Evolutionary conservation across 192 early-diverging fungal species (phyloP), one percentile per base, ranked within the genome.

Genomic region (Gryganskiella cystojenkinii): DNA sequence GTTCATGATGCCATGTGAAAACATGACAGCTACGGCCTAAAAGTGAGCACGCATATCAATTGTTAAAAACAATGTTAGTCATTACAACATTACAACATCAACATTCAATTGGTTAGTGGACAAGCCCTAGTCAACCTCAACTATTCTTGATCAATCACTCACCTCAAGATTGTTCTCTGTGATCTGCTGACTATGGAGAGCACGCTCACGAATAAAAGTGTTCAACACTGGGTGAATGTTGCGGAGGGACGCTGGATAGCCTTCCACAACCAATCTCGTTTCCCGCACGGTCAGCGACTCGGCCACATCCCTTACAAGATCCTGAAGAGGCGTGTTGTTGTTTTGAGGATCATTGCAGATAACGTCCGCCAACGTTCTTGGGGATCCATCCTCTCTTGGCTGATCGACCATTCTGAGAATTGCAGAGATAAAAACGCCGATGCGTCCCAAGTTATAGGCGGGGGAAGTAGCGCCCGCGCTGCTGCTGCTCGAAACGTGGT

Each of bases 351-450:
- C 69, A n/a, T 80, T 73, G 46, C 79, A 73, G 55, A 80, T 71
- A 9, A 80, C 79, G 49, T 80, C 79, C 2, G 79, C 66, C 46
- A 80, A 25, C 10, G 64, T 72, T 17, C 69, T 47, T 2, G 79
- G 69, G 0, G 70, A 73, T 37, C 79, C 79, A 53, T 80, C 79
- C 42, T 80, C 79, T 20, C 70, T 25, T n/a, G 79, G 79, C 30
- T 80, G 79, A 64, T 80, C 79, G 10, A 80, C 65, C 70, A 80
- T 80, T 22, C 79, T 42, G 30, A 80, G 28, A 31, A 80, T 68
- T 15, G 69, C 79, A 1, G 79, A 71, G 17, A 80, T 73, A 53
- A 73, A 73, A 13, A 71, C 65, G 19, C 79, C 79, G 28, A 80
- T 73, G 9, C 79, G 70, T 1, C 79, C 79, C 33, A 80, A 45